Conservation (phyloP, 352 stramenopile species). For the Peronospora destructor region DNA sequence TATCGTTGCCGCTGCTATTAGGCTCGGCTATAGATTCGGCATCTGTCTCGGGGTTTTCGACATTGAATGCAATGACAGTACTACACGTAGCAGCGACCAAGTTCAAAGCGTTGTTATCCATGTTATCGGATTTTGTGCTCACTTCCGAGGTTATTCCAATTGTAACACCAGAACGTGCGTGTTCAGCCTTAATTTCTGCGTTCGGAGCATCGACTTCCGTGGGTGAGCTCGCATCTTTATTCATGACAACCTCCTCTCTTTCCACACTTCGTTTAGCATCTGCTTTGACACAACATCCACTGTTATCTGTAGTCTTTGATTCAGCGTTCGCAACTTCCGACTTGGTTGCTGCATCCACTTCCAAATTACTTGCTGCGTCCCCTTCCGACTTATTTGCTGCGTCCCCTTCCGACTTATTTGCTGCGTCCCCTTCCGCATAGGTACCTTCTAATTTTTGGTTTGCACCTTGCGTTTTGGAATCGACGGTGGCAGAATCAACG, state of each 20-base stretch:
- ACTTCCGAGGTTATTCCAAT: neutral
- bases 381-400: neutral
- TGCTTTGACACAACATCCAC: slow-evolving; percentile 2
- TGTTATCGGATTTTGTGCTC: neutral
- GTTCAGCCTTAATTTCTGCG: neutral
- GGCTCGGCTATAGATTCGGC: slow-evolving; percentile 13
- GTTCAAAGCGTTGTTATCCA: neutral
- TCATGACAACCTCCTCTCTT: neutral
- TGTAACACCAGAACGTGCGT: neutral
- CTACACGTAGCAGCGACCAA: neutral
- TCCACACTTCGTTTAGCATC: neutral
- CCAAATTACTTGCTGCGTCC: too few relatives aligned
- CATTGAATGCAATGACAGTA: slow-evolving; percentile 4
- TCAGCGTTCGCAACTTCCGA: neutral
- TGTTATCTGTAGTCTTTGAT: slow-evolving; percentile 5
- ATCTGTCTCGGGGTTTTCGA: slow-evolving; percentile 16
- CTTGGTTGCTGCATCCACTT: neutral
- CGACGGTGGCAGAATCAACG: neutral
- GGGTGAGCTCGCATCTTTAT: neutral
- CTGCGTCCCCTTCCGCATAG: neutral
- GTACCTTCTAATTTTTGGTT: slow-evolving; percentile 1
- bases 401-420: neutral
- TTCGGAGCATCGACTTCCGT: neutral
- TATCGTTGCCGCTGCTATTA: slow-evolving; percentile 8
- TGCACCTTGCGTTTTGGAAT: slow-evolving; percentile 5